Evolutionary conservation across 257 asterid genomes (phyloP), one percentile per base, ranked within the genome.

Genomic region (Gentiana dahurica): DNA sequence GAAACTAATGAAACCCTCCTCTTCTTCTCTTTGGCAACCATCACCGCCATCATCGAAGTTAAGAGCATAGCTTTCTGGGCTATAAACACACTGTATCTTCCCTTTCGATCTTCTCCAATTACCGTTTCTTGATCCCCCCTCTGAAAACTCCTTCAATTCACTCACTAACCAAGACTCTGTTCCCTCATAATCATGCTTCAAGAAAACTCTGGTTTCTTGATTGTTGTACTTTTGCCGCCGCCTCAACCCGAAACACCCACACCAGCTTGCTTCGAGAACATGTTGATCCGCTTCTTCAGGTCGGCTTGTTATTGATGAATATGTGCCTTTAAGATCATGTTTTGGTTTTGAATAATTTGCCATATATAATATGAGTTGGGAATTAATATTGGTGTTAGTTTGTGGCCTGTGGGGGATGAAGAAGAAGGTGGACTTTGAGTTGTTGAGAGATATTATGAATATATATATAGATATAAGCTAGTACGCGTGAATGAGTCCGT

Each of bases 31-130:
- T 7, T 4, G 44, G 10, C 24, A 75, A 1, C 43, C 60, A n/a
- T 8, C 60, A 4, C 4, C 61, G 3, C 73, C 79, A 43, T 79
- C 77, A 38, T 71, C 82, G 48, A 88, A 88, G 49, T 88, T 88
- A 8, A 85, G 72, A 5, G 89, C 90, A 37, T 88, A 88, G 59
- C 94, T 79, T 50, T 74, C 67, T 34, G 95, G 93, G 49, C 80
- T 81, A 44, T 88, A 88, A 66, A 73, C 84, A 49, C 66, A 64
- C 63, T 68, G 71, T 53, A 64, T 41, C 44, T 39, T 39, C 44
- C 7, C 7, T 39, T 15, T 52, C 3, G 62, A 57, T 57, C 54
- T 74, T 71, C 63, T 68, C n/a, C 56, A 43, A 2, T 71, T 67
- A 4, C 49, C 48, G 53, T 15, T 71, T 24, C 12, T 12, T 53